A percentile compares a stretch with the other conserved stretches of the same genome.
phyloP scores from a whole-genome alignment of 768 basidiomycete species.

The Suillus weaverae region DNA sequence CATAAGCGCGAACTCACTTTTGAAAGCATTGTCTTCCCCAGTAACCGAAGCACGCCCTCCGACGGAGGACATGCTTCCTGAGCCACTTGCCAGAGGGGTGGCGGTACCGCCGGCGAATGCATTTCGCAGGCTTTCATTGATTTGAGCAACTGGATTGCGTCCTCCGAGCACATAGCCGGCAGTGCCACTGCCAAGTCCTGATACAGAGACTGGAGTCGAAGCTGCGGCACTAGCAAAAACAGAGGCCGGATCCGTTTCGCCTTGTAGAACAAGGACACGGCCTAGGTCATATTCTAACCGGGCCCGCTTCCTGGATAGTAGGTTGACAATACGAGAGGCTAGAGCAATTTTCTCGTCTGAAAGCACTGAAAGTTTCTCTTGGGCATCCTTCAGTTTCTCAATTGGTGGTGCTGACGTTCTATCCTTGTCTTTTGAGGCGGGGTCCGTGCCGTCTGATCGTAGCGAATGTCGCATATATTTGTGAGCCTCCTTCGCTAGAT shows the following conservation, averaged over 20 bases:
- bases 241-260: constrained; percentile 39
- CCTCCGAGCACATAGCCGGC: constrained; percentile 34
- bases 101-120: constrained; percentile 31
- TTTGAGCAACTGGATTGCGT: constrained; percentile 40
- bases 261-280: constrained; percentile 44
- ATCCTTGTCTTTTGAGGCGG: constrained; percentile 34
- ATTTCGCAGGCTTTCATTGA: constrained; percentile 40
- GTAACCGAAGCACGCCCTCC: constrained; percentile 18
- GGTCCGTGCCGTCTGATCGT: constrained; percentile 27
- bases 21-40: constrained; percentile 28
- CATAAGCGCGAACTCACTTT: constrained; percentile 21
- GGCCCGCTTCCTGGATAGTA: constrained; percentile 47
- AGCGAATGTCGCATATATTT: constrained; percentile 45
- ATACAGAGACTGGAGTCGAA: constrained; percentile 16
- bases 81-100: constrained; percentile 18
- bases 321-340: constrained; percentile 40
- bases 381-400: constrained; percentile 31
- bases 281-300: constrained; percentile 48
- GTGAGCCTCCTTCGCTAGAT: constrained; percentile 44
- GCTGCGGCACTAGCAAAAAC: constrained; percentile 30
- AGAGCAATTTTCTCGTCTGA: constrained; percentile 44
- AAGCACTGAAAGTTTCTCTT: constrained; percentile 32
- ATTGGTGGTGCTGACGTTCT: constrained; percentile 32
- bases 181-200: constrained; percentile 14
- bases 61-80: constrained; percentile 4